These are phyloP conservation scores for Thraustochytrium striatum DNA, from an alignment of 352 stramenopile genomes.

Conservation along the genomic window DNA sequence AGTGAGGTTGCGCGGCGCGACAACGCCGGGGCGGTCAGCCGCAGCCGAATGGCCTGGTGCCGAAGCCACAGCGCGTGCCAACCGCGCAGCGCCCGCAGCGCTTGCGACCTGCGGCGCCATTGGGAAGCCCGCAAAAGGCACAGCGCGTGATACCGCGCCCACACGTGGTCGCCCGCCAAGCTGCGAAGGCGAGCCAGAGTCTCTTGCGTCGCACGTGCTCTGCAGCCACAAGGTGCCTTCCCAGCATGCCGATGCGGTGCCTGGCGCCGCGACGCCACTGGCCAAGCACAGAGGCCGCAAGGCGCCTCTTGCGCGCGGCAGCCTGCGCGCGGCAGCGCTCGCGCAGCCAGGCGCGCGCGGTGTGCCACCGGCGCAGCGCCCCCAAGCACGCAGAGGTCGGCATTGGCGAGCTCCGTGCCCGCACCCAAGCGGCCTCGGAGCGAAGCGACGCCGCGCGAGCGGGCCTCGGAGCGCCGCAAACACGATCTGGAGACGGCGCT, in stretches of 20 bases:
- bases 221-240: not conserved
- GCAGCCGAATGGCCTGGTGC: not conserved
- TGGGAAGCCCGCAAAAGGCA: not conserved
- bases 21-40: not conserved
- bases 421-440: not conserved
- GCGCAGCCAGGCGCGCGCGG: not conserved
- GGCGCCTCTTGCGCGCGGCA: not conserved
- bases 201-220: not conserved
- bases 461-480: not conserved
- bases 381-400: not conserved
- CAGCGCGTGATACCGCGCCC: not conserved
- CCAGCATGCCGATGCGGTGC: not conserved
- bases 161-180: not conserved
- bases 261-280: not conserved
- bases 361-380: not conserved
- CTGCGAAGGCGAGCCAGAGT: not conserved
- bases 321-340: not conserved
- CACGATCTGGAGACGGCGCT: not conserved
- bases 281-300: not conserved
- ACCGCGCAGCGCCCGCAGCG: not conserved
- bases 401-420: not conserved
- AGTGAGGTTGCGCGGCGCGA: not conserved
- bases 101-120: not conserved
- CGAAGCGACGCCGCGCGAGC: not conserved
- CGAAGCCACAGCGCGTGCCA: not conserved